Percentiles rank a stretch among this genome's conserved stretches.
Evolutionary conservation across 345 rosid genomes (phyloP).

Genomic region (Acer campestre): DNA sequence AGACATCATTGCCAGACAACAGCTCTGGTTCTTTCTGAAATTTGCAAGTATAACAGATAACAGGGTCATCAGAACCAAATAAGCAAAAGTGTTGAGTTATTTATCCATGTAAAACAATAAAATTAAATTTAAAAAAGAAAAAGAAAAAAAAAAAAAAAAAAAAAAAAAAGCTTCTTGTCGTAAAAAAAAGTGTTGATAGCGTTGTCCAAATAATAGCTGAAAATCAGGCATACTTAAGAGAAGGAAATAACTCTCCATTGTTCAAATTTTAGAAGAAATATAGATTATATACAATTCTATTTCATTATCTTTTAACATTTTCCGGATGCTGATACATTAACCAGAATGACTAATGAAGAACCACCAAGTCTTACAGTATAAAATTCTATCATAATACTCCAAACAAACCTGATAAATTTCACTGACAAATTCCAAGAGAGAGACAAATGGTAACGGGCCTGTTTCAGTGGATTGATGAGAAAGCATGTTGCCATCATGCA

Average conservation of each 20-base stretch:
- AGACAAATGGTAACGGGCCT: conserved; percentile 61
- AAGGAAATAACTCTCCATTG: neutral
- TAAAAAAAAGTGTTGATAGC: conserved; percentile 8
- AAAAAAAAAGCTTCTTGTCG: neutral
- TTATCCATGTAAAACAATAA: neutral
- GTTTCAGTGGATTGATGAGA: conserved; percentile 55
- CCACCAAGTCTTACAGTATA: neutral
- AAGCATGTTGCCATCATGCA: conserved; percentile 51
- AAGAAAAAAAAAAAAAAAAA: too few relatives aligned
- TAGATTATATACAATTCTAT: neutral
- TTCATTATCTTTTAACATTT: conserved; percentile 2
- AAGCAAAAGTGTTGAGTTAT: neutral
- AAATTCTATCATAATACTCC: conserved; percentile 6
- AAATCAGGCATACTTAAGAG: neutral
- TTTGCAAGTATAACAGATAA: conserved; percentile 16
- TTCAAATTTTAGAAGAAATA: conserved; percentile 2
- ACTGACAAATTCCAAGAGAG: conserved; percentile 91
- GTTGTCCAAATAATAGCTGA: neutral
- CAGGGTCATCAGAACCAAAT: conserved; percentile 1
- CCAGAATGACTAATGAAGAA: neutral
- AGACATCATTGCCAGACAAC: conserved; percentile 85
- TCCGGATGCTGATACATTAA: conserved; percentile 1
- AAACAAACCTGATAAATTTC: conserved; percentile 82
- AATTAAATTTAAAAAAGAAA: neutral
- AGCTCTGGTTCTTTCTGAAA: conserved; percentile 91